Percentiles rank a stretch among this genome's conserved stretches.
Conservation (phyloP, 768 basidiomycete genomes). For the Steccherinum ochraceum region DNA sequence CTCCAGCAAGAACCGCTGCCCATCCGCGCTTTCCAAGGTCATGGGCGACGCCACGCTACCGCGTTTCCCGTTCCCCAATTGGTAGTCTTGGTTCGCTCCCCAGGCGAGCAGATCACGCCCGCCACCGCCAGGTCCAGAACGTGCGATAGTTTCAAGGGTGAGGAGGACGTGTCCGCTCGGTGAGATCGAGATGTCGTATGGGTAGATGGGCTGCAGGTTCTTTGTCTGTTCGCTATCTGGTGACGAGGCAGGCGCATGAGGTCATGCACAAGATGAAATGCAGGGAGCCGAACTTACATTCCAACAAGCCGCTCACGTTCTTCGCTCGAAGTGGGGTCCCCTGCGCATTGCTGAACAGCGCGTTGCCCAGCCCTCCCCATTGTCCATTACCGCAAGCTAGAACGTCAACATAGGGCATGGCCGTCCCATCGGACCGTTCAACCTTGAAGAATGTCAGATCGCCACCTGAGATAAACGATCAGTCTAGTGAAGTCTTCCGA, state of each 20-base stretch:
- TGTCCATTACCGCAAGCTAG: conserved; percentile 82
- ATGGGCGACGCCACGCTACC: conserved; percentile 50
- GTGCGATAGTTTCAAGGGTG: conserved; percentile 55
- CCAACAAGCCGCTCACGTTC: conserved; percentile 75
- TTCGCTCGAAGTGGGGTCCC: conserved; percentile 67
- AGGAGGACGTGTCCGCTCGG: conserved; percentile 72
- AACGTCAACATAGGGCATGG: conserved; percentile 41
- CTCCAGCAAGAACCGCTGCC: conserved; percentile 54
- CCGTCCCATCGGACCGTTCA: conserved; percentile 38
- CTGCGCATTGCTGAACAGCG: conserved; percentile 62
- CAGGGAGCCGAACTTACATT: conserved; percentile 55
- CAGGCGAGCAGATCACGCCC: conserved; percentile 66
- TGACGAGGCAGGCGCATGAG: not conserved
- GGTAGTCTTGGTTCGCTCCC: conserved; percentile 70
- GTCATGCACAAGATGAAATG: not conserved
- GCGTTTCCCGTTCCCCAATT: conserved; percentile 71
- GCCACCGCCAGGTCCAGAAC: conserved; percentile 39
- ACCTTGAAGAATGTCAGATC: conserved; percentile 75
- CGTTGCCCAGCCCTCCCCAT: conserved; percentile 71
- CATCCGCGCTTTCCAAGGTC: conserved; percentile 43
- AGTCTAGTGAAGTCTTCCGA: not conserved
- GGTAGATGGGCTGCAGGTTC: conserved; percentile 57
- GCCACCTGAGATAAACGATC: conserved; percentile 40
- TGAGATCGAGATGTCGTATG: conserved; percentile 59
- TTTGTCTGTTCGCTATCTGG: conserved; percentile 61